Evolutionary conservation across 1,284 basidiomycete genomes (phyloP).

Genomic region (Microbotryomycetes sp.): DNA sequence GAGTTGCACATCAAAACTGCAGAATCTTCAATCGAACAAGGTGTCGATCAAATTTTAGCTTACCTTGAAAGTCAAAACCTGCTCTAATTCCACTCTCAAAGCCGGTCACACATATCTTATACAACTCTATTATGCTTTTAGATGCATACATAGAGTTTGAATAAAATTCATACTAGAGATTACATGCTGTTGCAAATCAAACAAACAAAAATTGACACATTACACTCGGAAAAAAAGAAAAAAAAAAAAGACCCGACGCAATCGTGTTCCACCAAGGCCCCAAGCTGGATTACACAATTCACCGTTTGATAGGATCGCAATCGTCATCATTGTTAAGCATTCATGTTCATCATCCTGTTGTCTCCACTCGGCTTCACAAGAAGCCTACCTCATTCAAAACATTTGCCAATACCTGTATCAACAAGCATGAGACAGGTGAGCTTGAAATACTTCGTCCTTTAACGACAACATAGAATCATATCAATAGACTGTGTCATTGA

Average conservation of each 20-base stretch:
- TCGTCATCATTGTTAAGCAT: background rate
- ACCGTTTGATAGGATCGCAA: background rate
- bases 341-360: too few species aligned
- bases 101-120: too few species aligned
- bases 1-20: constrained; percentile 93
- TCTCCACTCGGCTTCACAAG: too few species aligned
- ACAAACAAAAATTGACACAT: background rate
- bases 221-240: background rate
- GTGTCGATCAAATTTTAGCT: constrained; percentile 71
- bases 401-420: background rate
- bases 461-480: background rate
- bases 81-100: too few species aligned
- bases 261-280: too few species aligned
- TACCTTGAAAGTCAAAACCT: constrained; percentile 60
- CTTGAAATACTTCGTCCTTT: background rate
- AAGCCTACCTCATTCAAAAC: background rate
- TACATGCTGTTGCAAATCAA: background rate
- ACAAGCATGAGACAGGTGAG: background rate
- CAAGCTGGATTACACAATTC: too few species aligned
- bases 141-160: background rate
- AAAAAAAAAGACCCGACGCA: background rate
- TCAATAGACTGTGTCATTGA: background rate
- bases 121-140: too few species aligned
- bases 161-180: background rate
- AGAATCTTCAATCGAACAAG: constrained; percentile 67